phyloP scores from a whole-genome alignment of 2,329 filamentous ascomycete genomes.

The Didymella arachidicola region DNA sequence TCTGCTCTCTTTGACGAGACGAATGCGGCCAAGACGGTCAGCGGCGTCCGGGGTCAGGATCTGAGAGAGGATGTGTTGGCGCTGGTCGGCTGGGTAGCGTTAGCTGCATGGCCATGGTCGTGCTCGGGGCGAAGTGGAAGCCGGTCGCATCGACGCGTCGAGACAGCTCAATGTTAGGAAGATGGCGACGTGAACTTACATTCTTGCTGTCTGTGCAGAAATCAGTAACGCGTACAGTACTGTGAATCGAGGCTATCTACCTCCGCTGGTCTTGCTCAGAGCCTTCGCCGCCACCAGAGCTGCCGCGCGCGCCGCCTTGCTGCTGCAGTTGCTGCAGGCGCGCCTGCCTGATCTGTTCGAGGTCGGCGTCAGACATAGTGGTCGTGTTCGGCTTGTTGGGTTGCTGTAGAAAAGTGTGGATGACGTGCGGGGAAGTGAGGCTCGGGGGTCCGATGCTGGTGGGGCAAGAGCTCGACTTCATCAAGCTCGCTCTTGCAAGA shows the following conservation, averaged over 20 bases:
- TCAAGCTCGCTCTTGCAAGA: not conserved
- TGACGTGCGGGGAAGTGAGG: conserved; percentile 16
- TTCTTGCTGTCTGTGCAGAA: conserved; percentile 30
- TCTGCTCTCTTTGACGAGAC: conserved; percentile 91
- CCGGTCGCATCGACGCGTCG: too few relatives aligned
- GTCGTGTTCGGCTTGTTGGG: conserved; percentile 6
- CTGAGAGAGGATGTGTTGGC: conserved; percentile 80
- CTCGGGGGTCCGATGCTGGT: conserved; percentile 15
- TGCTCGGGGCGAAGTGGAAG: too few relatives aligned
- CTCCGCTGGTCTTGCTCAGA: conserved; percentile 62
- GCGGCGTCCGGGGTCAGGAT: conserved; percentile 94
- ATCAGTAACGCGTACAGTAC: conserved; percentile 25
- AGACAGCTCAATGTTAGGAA: too few relatives aligned
- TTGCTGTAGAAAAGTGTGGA: conserved; percentile 13
- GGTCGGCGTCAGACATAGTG: conserved; percentile 69
- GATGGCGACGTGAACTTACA: conserved; percentile 12
- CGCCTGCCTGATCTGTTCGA: conserved; percentile 87
- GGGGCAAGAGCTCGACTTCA: conserved; percentile 8
- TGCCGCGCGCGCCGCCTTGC: conserved; percentile 61
- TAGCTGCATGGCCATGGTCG: conserved; percentile 3
- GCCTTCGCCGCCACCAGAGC: conserved; percentile 52
- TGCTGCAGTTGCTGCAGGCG: conserved; percentile 93
- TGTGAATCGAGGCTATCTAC: conserved; percentile 15
- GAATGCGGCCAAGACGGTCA: conserved; percentile 91
- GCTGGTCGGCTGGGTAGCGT: conserved; percentile 68